Evolutionary conservation across 176 grass and related monocot species (phyloP).

Genomic region (Saccharum officinarum): DNA sequence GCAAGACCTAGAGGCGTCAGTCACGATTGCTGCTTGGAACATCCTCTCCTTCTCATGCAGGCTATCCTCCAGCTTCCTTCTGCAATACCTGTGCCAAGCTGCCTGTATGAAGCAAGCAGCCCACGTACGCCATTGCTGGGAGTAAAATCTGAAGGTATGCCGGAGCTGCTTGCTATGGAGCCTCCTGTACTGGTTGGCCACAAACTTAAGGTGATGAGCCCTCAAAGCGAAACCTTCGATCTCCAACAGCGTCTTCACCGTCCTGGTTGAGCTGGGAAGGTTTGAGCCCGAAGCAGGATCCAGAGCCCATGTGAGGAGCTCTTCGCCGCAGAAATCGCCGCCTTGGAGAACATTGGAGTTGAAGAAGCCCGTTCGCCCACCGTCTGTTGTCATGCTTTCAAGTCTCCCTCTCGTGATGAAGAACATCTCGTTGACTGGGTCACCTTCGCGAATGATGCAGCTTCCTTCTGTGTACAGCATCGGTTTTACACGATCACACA

Average conservation of each 20-base stretch:
- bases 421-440: slow-evolving; percentile 80
- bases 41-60: slow-evolving; percentile 66
- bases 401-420: slow-evolving; percentile 81
- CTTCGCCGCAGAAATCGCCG: slow-evolving; percentile 89
- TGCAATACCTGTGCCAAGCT: slow-evolving; percentile 75
- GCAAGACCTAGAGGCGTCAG: slow-evolving; percentile 33
- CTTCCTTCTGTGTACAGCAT: slow-evolving; percentile 71
- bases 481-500: slow-evolving; percentile 73
- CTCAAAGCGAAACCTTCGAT: slow-evolving; percentile 77
- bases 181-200: slow-evolving; percentile 75
- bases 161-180: slow-evolving; percentile 83
- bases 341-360: slow-evolving; percentile 66
- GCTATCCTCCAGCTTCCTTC: slow-evolving; percentile 73
- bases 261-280: slow-evolving; percentile 84
- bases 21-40: slow-evolving; percentile 62
- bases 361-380: slow-evolving; percentile 72
- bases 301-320: slow-evolving; percentile 96
- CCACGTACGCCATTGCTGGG: slow-evolving; percentile 94
- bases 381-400: slow-evolving; percentile 69
- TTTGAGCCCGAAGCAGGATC: slow-evolving; percentile 55
- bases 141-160: slow-evolving; percentile 78
- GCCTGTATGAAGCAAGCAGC: slow-evolving; percentile 87
- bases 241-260: slow-evolving; percentile 65
- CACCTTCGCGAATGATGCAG: slow-evolving; percentile 72
- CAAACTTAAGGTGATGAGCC: slow-evolving; percentile 71